These are phyloP conservation scores for Fraxinus paxiana DNA, from an alignment of 305 asterid genomes.

Conservation along the genomic window DNA sequence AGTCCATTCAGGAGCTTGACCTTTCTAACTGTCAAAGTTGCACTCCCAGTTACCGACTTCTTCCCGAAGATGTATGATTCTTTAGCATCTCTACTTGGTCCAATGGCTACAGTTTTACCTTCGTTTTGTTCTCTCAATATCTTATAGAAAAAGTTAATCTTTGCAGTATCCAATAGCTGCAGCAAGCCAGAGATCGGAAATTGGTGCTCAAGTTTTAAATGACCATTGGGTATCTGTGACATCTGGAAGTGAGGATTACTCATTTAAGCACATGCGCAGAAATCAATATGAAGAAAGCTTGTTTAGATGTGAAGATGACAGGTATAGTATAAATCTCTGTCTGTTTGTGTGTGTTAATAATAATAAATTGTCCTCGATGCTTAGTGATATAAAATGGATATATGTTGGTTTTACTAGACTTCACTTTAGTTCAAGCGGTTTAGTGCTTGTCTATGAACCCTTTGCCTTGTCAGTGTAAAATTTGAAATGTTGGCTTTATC, in stretches of 20 bases:
- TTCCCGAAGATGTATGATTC: slow-evolving; percentile 83
- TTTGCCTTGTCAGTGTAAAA: not conserved
- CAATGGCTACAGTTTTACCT: not conserved
- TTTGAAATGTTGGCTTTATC: not conserved
- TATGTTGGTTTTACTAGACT: not conserved
- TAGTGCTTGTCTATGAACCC: slow-evolving; percentile 4
- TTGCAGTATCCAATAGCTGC: slow-evolving; percentile 86
- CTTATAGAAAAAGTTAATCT: slow-evolving; percentile 10
- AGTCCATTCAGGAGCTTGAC: slow-evolving; percentile 97
- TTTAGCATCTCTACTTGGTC: not conserved
- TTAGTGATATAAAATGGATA: not conserved
- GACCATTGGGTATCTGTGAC: slow-evolving; percentile 99
- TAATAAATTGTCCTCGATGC: not conserved
- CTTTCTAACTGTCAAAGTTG: slow-evolving; percentile 79
- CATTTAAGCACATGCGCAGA: slow-evolving; percentile 93
- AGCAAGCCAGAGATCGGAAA: slow-evolving; percentile 89
- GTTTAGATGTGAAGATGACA: slow-evolving; percentile 96
- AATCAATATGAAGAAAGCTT: slow-evolving; percentile 98
- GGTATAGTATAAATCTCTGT: slow-evolving; percentile 40
- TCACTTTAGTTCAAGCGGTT: not conserved
- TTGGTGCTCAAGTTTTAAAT: slow-evolving; percentile 82
- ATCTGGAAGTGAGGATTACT: slow-evolving; percentile 99
- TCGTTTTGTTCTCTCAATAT: not conserved
- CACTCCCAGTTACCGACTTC: slow-evolving; percentile 96
- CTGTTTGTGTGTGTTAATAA: not conserved